A percentile compares a stretch with the other conserved stretches of the same genome.
Evolutionary conservation across 2,329 filamentous ascomycete genomes (phyloP).

Genomic region (Beauveria varroae): DNA sequence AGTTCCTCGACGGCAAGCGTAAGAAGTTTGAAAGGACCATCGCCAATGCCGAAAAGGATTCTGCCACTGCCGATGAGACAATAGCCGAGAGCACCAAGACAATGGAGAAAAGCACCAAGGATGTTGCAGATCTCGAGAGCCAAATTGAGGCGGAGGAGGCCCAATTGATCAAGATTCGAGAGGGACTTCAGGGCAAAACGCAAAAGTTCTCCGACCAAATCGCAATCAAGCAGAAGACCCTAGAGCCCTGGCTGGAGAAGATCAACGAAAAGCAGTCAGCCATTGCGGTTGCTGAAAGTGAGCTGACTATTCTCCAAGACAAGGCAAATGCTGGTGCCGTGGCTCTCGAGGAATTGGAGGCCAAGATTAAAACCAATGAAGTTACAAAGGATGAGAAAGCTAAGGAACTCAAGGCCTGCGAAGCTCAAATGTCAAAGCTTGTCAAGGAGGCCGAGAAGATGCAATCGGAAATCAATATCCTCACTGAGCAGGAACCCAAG

Average conservation of each 20-base stretch:
- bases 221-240: conserved; percentile 79
- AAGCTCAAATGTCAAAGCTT: conserved; percentile 62
- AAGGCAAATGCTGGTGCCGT: conserved; percentile 81
- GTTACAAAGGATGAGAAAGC: conserved; percentile 64
- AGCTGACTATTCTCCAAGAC: conserved; percentile 84
- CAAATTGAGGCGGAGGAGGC: conserved; percentile 72
- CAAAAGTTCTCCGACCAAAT: conserved; percentile 92
- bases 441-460: conserved; percentile 68
- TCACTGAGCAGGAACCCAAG: conserved; percentile 71
- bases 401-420: conserved; percentile 67
- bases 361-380: conserved; percentile 68
- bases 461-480: conserved; percentile 63
- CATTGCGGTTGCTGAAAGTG: conserved; percentile 90
- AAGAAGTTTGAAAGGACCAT: conserved; percentile 93
- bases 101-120: conserved; percentile 66
- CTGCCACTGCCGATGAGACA: conserved; percentile 66
- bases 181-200: conserved; percentile 88
- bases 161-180: conserved; percentile 75
- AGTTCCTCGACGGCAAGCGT: conserved; percentile 82
- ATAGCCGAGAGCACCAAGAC: conserved; percentile 73
- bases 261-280: conserved; percentile 94
- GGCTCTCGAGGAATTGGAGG: conserved; percentile 73
- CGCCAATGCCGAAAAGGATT: conserved; percentile 64
- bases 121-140: conserved; percentile 69
- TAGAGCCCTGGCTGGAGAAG: conserved; percentile 95